These are phyloP conservation scores for Xylaria acuta DNA, from an alignment of 495 filamentous ascomycete genomes.

Conservation along the genomic window DNA sequence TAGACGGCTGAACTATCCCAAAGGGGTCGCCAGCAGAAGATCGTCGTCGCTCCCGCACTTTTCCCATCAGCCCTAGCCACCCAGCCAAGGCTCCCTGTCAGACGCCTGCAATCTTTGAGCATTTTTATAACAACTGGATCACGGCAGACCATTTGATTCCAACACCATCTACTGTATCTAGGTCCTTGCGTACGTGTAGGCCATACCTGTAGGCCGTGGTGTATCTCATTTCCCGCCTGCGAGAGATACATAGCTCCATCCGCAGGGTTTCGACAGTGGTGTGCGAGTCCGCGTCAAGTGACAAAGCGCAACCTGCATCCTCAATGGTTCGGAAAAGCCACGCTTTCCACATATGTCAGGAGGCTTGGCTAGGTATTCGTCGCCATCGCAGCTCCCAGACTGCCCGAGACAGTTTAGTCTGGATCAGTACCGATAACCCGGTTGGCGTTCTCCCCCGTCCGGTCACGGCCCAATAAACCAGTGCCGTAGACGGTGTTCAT, in stretches of 20 bases:
- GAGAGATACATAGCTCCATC: not conserved
- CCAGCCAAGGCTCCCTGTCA: slow-evolving; percentile 18
- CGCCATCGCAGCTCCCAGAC: slow-evolving; percentile 4
- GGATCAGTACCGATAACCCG: not conserved
- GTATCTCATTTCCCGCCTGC: not conserved
- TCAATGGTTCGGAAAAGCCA: slow-evolving; percentile 22
- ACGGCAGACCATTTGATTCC: not conserved
- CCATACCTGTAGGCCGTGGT: not conserved
- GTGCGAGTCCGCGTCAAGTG: slow-evolving; percentile 11
- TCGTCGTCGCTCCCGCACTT: slow-evolving; percentile 26
- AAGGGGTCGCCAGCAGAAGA: slow-evolving; percentile 24
- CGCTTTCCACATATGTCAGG: slow-evolving; percentile 9
- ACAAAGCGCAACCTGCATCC: slow-evolving; percentile 15
- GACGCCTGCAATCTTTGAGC: not conserved
- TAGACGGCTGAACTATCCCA: slow-evolving; percentile 23
- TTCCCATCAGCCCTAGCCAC: slow-evolving; percentile 17
- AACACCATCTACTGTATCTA: not conserved
- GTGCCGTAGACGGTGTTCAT: not conserved
- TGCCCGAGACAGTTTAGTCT: slow-evolving; percentile 16
- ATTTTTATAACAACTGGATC: not conserved
- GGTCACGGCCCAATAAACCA: slow-evolving; percentile 2
- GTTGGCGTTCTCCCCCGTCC: not conserved
- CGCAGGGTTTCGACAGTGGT: not conserved
- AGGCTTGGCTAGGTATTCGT: slow-evolving; percentile 21
- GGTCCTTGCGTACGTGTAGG: not conserved